These are phyloP conservation scores for Podosphaera fusca DNA, from an alignment of 2,329 filamentous ascomycete species.

Conservation along the genomic window DNA sequence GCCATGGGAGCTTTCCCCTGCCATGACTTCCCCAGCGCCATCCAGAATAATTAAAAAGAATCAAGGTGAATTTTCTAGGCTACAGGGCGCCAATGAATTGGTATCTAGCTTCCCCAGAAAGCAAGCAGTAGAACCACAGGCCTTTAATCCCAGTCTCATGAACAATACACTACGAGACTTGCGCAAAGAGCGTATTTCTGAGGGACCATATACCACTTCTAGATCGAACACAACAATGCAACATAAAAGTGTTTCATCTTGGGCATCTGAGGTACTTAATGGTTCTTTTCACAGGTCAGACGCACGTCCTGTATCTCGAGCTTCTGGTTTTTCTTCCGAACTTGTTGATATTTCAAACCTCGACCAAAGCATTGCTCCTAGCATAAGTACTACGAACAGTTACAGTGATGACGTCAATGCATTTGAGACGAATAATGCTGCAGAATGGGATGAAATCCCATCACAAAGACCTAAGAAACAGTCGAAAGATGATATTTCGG, in stretches of 20 bases:
- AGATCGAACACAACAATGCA: not conserved
- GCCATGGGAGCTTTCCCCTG: not conserved
- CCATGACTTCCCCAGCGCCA: not conserved
- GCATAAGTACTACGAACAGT: not conserved
- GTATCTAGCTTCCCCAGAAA: not conserved
- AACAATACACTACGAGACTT: not conserved
- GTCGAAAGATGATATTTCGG: not conserved
- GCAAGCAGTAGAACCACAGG: not conserved
- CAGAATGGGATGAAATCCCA: constrained; percentile 1
- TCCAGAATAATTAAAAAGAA: not conserved
- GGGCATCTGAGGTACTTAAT: not conserved
- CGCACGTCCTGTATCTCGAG: not conserved
- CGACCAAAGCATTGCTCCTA: not conserved
- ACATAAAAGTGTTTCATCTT: not conserved
- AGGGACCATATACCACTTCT: not conserved
- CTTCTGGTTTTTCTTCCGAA: not conserved
- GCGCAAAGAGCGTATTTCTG: not conserved
- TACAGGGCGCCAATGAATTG: not conserved
- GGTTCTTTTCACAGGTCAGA: not conserved
- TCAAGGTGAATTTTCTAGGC: not conserved
- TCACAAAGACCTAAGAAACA: not conserved
- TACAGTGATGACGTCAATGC: not conserved
- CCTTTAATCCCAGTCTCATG: not conserved
- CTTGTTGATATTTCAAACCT: not conserved
- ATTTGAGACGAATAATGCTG: constrained; percentile 1